Base-by-base conservation (phyloP, 768 basidiomycete genomes). In the Psilocybe cyanescens region DNA sequence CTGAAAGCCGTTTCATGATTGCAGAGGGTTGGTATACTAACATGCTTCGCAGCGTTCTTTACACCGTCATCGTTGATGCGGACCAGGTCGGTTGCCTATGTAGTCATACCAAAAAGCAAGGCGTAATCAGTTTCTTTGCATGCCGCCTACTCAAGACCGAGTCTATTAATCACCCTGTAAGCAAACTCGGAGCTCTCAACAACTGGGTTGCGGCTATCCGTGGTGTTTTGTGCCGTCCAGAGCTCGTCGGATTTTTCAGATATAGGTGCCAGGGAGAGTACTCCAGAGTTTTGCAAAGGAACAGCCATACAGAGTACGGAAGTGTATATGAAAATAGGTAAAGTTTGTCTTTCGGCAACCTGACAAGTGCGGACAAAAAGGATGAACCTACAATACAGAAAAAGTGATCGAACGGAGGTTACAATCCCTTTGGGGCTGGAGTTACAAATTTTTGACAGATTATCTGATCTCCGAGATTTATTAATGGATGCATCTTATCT, bases 21-120 rank as follows among this genome's bases (percentile, higher is more conserved):
- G 19, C 33, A 37, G 24, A 35, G 58, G 35, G 48, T 29, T 37
- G 44, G 7, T 19, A 45, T 57, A 75, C 79, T 68, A 70, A 91
- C 90, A 69, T 88, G 82, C 76, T 79, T 79, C n/a, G 91, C 90
- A 35, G 90, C 90, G 53, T 75, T 74, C 64, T 78, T 78, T 29
- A 92, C 82, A n/a, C 88, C 89, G 6, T 79, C 74, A 19, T 83
- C 79, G 69, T 85, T 82, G 56, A 91, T 79, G 33, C 77, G 76
- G 8, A 91, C 89, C 17, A 91, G 64, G 64, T 83, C 77, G 1
- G 86, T 87, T 62, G 78, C 78, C 90, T 92, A 71, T 31, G 29
- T 41, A 28, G 16, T 12, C 37, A 39, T 11, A 37, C 6, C 46
- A 46, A 55, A 56, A 59, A 35, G 14, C 5, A 47, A 64, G 61